Evolutionary conservation across 345 rosid genomes (phyloP).

Genomic region (Rubroshorea leprosula): DNA sequence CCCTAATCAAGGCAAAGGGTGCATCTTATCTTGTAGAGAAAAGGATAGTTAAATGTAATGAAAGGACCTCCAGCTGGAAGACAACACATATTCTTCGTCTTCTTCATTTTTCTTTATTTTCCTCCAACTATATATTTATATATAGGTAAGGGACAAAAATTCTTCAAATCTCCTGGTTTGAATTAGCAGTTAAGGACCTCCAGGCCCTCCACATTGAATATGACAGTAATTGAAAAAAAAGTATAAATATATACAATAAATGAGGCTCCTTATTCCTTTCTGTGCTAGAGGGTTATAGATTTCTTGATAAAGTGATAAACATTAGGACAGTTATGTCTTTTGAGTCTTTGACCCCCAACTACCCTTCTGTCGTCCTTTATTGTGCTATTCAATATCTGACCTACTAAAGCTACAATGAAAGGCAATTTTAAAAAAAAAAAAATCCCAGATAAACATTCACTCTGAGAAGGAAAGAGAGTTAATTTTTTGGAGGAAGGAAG

Average conservation of each 20-base stretch:
- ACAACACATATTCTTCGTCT: neutral
- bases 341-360: constrained; percentile 20
- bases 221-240: neutral
- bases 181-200: constrained; percentile 7
- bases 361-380: constrained; percentile 19
- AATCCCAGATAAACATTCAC: neutral
- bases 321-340: too few relatives aligned
- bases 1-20: constrained; percentile 15
- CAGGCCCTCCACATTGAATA: constrained; percentile 16
- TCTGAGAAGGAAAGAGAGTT: too few relatives aligned
- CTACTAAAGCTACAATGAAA: constrained; percentile 16
- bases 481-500: too few relatives aligned
- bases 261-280: constrained; percentile 5
- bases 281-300: constrained; percentile 6
- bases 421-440: neutral
- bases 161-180: constrained; percentile 3
- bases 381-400: constrained; percentile 30
- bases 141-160: constrained; percentile 4
- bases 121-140: too few relatives aligned
- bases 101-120: too few relatives aligned
- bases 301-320: neutral
- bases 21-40: neutral
- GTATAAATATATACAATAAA: constrained; percentile 1
- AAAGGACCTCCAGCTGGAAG: constrained; percentile 22
- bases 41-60: neutral